Evolutionary conservation across 106 monocot genomes (phyloP).

Genomic region (Dendrobium chrysotoxum): DNA sequence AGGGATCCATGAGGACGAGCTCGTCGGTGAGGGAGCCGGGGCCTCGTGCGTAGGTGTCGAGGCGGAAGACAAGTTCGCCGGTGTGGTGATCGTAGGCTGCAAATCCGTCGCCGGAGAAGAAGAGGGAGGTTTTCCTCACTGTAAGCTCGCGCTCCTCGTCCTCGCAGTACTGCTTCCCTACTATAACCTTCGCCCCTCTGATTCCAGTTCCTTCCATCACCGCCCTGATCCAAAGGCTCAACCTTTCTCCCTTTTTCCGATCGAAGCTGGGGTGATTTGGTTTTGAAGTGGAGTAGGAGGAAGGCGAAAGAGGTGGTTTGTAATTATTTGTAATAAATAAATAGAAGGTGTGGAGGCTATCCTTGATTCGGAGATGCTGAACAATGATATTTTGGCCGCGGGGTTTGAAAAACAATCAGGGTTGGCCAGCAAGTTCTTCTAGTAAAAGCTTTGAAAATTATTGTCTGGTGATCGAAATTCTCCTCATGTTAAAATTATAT

Average conservation of each 20-base stretch:
- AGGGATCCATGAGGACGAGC: slow-evolving; percentile 72
- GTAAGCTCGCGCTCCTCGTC: slow-evolving; percentile 59
- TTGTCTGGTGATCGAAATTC: too few relatives aligned
- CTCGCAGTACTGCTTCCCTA: slow-evolving; percentile 55
- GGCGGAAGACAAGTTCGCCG: slow-evolving; percentile 76
- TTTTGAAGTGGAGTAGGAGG: not conserved
- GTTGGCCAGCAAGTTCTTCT: too few relatives aligned
- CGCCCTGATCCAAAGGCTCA: not conserved
- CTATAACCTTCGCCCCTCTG: slow-evolving; percentile 19
- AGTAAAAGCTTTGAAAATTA: too few relatives aligned
- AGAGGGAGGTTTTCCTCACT: slow-evolving; percentile 79
- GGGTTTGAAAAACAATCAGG: not conserved
- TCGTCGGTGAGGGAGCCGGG: slow-evolving; percentile 18
- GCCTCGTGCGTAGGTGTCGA: slow-evolving; percentile 49
- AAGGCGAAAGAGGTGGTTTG: not conserved
- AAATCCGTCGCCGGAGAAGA: slow-evolving; percentile 84
- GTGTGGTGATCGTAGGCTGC: slow-evolving; percentile 72
- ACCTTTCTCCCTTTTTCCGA: not conserved
- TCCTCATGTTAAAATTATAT: too few relatives aligned
- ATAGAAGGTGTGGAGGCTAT: not conserved
- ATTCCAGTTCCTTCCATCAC: not conserved
- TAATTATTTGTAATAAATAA: not conserved
- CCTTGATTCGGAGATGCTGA: not conserved
- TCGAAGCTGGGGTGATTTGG: not conserved
- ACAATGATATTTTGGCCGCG: not conserved